Base-by-base conservation (phyloP, 2,329 filamentous ascomycete genomes). In the Nothophoma quercina region DNA sequence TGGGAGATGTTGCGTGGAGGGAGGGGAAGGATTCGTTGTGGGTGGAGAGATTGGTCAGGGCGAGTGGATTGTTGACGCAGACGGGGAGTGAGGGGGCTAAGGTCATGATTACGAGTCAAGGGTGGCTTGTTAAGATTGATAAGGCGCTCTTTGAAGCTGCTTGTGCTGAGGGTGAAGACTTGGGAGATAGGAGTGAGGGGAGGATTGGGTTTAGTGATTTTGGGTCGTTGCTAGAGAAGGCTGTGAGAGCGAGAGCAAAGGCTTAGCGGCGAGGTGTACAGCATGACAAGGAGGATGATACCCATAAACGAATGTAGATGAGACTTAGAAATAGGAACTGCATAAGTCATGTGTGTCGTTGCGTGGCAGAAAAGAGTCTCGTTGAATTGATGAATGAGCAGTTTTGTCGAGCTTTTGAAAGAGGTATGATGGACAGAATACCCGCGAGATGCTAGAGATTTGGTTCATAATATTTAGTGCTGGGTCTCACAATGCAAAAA, bases 11-110 rank as follows among this genome's bases (percentile, higher is more conserved):
- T 21, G 77, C 74, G 39, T 71, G 63, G 52, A 57, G 55, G 21
- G 72, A 81, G 43, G 77, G 75, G 1, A 77, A 73, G 21, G 74
- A 76, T 49, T 65, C 63, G 32, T 58, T 75, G 32, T 80, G 77
- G 76, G 67, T 79, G 7, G 77, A 79, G 62, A 68, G 69, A 43
- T 59, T 81, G 40, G 60, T 80, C 8, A 73, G 71, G 49, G 77
- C 75, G 16, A 65, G 63, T 55, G 77, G 78, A 1, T 18, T 79
- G 64, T 26, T 77, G 61, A 34, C 64, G 16, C 68, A 68, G 38
- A 44, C 63, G 18, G 60, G 60, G 25, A 67, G 55, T 7, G 64
- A 62, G 12, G 65, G 56, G 21, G 45, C 59, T 8, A 57, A 75
- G 46, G 72, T 72, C 3, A 65, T 80, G 67, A 67, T 80, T 3